Evolutionary conservation across 1,284 basidiomycete species (phyloP).

Genomic region (Pisolithus thermaeus): DNA sequence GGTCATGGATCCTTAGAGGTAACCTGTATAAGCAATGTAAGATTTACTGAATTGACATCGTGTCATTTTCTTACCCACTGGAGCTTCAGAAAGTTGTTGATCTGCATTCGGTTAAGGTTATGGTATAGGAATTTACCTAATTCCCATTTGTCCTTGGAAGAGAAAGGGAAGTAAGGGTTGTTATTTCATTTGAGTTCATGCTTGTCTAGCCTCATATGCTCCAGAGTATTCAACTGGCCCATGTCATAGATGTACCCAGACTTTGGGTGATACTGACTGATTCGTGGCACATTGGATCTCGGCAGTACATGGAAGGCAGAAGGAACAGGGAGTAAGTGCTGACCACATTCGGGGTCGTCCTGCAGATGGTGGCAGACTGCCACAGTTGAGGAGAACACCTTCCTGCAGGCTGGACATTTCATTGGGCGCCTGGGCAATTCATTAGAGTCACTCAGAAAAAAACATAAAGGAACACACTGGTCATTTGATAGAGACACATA

Average conservation of each 20-base stretch:
- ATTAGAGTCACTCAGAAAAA: neutral
- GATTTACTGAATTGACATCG: neutral
- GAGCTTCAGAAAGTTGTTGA: neutral
- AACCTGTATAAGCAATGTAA: neutral
- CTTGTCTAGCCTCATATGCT: neutral
- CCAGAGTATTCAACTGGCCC: neutral
- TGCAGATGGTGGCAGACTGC: neutral
- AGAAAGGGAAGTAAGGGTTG: neutral
- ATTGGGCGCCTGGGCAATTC: neutral
- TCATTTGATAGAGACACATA: neutral
- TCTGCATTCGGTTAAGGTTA: neutral
- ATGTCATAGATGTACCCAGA: neutral
- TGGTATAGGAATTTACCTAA: neutral
- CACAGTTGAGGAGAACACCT: neutral
- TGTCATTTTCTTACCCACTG: neutral
- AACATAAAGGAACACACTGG: neutral
- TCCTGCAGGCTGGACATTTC: neutral
- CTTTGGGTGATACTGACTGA: neutral
- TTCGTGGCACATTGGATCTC: neutral
- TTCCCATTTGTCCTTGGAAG: constrained; percentile 1
- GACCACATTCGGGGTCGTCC: neutral
- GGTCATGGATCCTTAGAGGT: neutral
- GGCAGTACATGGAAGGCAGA: neutral
- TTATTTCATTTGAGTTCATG: neutral
- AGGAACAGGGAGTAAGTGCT: neutral